Percentiles rank a stretch among this genome's conserved stretches.
Conservation (phyloP, 2,329 filamentous ascomycete species). For the Botrytis tulipae region DNA sequence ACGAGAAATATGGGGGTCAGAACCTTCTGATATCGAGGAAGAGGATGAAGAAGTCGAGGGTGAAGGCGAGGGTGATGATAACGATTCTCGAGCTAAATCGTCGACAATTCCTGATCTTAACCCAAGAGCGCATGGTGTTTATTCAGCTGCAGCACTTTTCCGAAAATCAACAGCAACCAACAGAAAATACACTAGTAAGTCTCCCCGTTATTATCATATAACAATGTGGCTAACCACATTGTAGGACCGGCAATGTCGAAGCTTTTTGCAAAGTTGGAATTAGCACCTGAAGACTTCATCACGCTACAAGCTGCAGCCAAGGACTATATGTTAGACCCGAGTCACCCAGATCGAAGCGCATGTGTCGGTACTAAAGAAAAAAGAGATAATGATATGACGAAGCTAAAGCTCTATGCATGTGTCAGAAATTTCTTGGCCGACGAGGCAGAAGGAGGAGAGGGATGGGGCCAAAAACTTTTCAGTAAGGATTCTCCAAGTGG, state of each 20-base stretch:
- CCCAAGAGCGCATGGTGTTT: conserved; percentile 34
- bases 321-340: conserved; percentile 37
- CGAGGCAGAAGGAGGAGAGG: conserved; percentile 28
- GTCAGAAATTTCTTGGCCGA: conserved; percentile 36
- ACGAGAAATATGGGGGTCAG: conserved; percentile 36
- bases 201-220: not conserved
- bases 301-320: conserved; percentile 38
- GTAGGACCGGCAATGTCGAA: conserved; percentile 37
- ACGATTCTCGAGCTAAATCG: conserved; percentile 11
- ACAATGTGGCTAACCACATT: conserved; percentile 10
- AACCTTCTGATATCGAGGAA: conserved; percentile 28
- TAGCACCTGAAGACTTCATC: conserved; percentile 35
- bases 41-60: not conserved
- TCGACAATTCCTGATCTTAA: conserved; percentile 25
- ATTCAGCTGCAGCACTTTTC: conserved; percentile 36
- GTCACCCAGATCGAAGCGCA: conserved; percentile 35
- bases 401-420: conserved; percentile 35
- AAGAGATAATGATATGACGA: conserved; percentile 34
- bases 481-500: conserved; percentile 25
- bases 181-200: conserved; percentile 37
- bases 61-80: not conserved
- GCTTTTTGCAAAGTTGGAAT: conserved; percentile 34
- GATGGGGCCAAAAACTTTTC: conserved; percentile 37
- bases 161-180: conserved; percentile 32
- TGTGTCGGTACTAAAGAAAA: conserved; percentile 32